Base-by-base conservation (phyloP, 768 basidiomycete species). In the Russula emetica region DNA sequence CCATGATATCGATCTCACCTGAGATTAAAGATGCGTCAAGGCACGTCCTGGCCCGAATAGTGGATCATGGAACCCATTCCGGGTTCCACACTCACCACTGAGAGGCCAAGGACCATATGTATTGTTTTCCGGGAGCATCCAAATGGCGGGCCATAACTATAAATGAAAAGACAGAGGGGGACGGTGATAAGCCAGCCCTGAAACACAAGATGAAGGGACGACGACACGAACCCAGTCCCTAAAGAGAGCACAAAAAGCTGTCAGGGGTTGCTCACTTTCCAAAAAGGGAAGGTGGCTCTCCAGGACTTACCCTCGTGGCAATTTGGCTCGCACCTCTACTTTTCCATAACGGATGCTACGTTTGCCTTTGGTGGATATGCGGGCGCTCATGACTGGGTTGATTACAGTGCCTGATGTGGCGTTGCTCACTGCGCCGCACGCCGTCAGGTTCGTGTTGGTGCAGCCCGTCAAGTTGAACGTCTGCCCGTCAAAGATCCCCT, bases 391-490 rank as follows among this genome's bases (percentile, higher is more conserved):
- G 4, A 93, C 82, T 13, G 94, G 94, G 67, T 88, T 90, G 75
- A 96, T 89, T 70, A 95, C 81, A 11, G 79, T 71, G 7, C 87
- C 86, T 40, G 77, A 73, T 0, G 89, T 86, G 9, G 71, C 66
- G 70, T 92, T 92, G 69, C 86, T 88, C 54, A 88, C 82, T 0
- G 83, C 86, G 55, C 87, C 87, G 71, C 90, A 92, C 0, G 85
- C 81, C 36, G 73, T 71, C 55, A 67, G 82, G 44, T 78, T 78
- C 47, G 72, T 67, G 58, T 77, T 78, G 16, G 93, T 94, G 77
- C 93, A 95, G 62, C 82, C 88, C 0, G 90, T 90, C 68, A 92
- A 80, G 73, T 94, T 92, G 73, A 85, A 88, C 0, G 86, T 85
- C 66, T 85, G 83, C 3, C 86, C 87, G 70, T 92, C 81, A 64